A percentile compares a stretch with the other conserved stretches of the same genome.
These are phyloP conservation scores for Diplodia mutila DNA, from an alignment of 2,329 filamentous ascomycete species.

Conservation along the genomic window DNA sequence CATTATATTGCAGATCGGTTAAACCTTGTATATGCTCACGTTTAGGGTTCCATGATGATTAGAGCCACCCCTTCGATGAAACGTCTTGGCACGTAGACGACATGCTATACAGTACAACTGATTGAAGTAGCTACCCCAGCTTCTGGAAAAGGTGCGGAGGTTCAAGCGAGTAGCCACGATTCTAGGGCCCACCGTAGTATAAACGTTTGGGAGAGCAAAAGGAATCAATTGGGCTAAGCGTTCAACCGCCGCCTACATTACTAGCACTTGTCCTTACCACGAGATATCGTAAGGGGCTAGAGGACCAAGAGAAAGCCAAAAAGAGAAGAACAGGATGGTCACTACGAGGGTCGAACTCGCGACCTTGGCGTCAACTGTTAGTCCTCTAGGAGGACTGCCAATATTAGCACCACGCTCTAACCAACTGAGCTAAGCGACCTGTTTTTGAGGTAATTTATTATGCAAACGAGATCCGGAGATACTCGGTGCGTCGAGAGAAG, in stretches of 20 bases:
- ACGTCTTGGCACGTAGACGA: background rate
- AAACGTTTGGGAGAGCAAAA: background rate
- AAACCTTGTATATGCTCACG: too few relatives aligned
- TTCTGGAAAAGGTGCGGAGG: background rate
- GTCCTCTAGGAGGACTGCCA: background rate
- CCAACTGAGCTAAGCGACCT: constrained; percentile 30
- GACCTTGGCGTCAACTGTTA: constrained; percentile 26
- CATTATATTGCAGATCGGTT: too few relatives aligned
- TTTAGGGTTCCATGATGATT: too few relatives aligned
- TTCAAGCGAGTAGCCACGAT: too few relatives aligned
- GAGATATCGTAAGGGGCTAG: too few relatives aligned
- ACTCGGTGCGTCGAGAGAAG: too few relatives aligned
- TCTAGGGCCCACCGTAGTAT: too few relatives aligned
- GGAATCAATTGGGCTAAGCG: background rate
- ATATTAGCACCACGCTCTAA: constrained; percentile 30
- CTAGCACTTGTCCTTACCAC: background rate
- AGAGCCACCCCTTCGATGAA: background rate
- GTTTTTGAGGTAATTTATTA: background rate
- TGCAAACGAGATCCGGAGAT: too few relatives aligned
- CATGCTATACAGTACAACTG: background rate
- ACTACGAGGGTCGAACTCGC: constrained; percentile 30
- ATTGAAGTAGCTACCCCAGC: background rate
- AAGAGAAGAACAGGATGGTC: constrained; percentile 24
- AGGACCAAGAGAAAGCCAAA: background rate
- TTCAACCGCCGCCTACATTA: background rate